Evolutionary conservation across 148 eudicot genomes (phyloP).

Genomic region (Limonium bicolor): DNA sequence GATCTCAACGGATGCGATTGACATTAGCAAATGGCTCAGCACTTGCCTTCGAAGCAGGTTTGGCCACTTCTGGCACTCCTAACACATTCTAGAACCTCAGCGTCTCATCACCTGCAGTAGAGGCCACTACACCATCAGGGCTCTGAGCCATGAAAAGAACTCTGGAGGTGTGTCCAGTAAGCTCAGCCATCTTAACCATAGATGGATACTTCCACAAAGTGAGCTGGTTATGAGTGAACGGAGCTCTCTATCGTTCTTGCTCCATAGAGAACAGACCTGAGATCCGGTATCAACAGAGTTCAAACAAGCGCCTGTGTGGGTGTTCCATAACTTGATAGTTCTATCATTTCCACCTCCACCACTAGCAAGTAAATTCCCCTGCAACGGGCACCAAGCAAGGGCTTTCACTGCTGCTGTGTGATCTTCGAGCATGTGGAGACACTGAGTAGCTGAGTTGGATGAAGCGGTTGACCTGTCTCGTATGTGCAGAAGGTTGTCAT

Average conservation of each 20-base stretch:
- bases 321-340: conserved; percentile 92
- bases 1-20: conserved; percentile 1
- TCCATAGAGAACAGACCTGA: conserved; percentile 90
- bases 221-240: conserved; percentile 75
- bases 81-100: conserved; percentile 79
- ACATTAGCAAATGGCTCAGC: conserved; percentile 53
- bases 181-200: conserved; percentile 88
- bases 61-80: conserved; percentile 74
- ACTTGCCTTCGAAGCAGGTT: conserved; percentile 49
- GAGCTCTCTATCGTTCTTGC: conserved; percentile 73
- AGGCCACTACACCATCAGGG: conserved; percentile 86
- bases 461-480: conserved; percentile 78
- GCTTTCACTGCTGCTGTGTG: conserved; percentile 96
- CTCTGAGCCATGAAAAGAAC: conserved; percentile 93
- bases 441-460: conserved; percentile 56
- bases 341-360: conserved; percentile 89
- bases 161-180: conserved; percentile 88
- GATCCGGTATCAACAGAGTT: conserved; percentile 82
- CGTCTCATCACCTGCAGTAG: conserved; percentile 83
- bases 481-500: conserved; percentile 77
- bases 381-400: conserved; percentile 97
- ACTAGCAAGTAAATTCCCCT: conserved; percentile 70
- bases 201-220: conserved; percentile 97
- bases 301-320: conserved; percentile 88
- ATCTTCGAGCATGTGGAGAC: conserved; percentile 82